Evolutionary conservation across 2,329 filamentous ascomycete genomes (phyloP).

Genomic region (Pseudogymnoascus sp.): DNA sequence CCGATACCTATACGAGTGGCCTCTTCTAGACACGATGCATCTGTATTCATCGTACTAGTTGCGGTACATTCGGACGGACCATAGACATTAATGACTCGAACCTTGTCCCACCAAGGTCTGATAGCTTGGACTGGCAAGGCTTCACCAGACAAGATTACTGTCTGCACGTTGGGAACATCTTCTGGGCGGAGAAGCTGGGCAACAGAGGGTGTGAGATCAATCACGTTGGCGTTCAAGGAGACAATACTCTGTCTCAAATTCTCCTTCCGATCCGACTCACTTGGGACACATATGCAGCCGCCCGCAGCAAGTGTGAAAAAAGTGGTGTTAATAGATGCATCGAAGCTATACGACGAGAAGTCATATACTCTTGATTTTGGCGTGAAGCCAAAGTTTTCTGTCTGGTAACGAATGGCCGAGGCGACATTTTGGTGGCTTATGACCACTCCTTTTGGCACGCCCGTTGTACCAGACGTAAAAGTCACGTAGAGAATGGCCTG

Average conservation of each 20-base stretch:
- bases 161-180: conserved; percentile 58
- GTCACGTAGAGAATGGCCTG: conserved; percentile 15
- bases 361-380: conserved; percentile 16
- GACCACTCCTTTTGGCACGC: conserved; percentile 21
- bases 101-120: conserved; percentile 30
- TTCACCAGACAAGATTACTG: conserved; percentile 82
- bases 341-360: conserved; percentile 20
- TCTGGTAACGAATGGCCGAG: conserved; percentile 2
- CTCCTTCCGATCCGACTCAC: conserved; percentile 16
- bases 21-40: conserved; percentile 31
- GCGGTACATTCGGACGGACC: conserved; percentile 83
- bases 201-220: conserved; percentile 18
- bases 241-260: conserved; percentile 16
- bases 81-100: conserved; percentile 45
- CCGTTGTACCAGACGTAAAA: conserved; percentile 19
- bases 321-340: conserved; percentile 18
- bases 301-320: conserved; percentile 19
- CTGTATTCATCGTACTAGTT: conserved; percentile 4
- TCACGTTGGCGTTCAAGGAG: conserved; percentile 15
- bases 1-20: conserved; percentile 21
- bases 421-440: conserved; percentile 16
- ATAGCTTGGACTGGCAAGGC: conserved; percentile 56
- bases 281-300: conserved; percentile 19
- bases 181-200: conserved; percentile 73
- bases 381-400: background rate